phyloP scores from a whole-genome alignment of 345 rosid species.

The Brassica incana region DNA sequence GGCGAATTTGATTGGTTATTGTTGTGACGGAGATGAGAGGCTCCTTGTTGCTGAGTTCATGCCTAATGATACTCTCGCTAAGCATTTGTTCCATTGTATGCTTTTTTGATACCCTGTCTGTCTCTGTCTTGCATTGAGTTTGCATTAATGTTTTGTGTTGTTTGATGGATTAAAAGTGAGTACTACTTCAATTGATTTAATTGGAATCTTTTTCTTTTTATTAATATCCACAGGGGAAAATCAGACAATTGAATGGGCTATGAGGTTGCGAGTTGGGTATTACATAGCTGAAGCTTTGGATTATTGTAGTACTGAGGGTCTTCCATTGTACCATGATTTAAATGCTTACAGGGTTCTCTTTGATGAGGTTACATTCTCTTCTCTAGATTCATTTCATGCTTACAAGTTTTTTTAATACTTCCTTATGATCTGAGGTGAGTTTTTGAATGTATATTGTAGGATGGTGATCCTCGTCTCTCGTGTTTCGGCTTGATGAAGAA shows the following conservation, averaged over 20 bases:
- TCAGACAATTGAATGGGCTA: conserved; percentile 96
- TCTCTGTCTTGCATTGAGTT: background rate
- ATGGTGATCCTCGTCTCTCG: conserved; percentile 97
- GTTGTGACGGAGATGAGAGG: conserved; percentile 96
- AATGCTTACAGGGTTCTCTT: conserved; percentile 97
- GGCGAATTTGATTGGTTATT: conserved; percentile 96
- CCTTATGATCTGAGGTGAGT: background rate
- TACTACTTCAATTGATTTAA: background rate
- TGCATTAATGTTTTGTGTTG: conserved; percentile 12
- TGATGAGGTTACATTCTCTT: conserved; percentile 65
- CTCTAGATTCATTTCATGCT: background rate
- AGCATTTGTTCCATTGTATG: conserved; percentile 93
- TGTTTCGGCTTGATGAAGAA: conserved; percentile 98
- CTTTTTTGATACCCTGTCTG: background rate
- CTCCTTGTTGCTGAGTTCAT: conserved; percentile 96
- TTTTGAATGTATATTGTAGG: conserved; percentile 49
- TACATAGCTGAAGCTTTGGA: conserved; percentile 91
- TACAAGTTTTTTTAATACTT: background rate
- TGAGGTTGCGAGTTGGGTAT: conserved; percentile 91
- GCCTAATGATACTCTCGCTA: conserved; percentile 96
- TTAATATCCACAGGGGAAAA: conserved; percentile 69
- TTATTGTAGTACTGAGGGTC: conserved; percentile 79
- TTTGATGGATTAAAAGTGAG: background rate
- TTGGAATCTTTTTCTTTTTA: conserved; percentile 7
- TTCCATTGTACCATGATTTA: conserved; percentile 87